These are phyloP conservation scores for Thelonectria olida DNA, from an alignment of 2,329 filamentous ascomycete species.

Conservation along the genomic window DNA sequence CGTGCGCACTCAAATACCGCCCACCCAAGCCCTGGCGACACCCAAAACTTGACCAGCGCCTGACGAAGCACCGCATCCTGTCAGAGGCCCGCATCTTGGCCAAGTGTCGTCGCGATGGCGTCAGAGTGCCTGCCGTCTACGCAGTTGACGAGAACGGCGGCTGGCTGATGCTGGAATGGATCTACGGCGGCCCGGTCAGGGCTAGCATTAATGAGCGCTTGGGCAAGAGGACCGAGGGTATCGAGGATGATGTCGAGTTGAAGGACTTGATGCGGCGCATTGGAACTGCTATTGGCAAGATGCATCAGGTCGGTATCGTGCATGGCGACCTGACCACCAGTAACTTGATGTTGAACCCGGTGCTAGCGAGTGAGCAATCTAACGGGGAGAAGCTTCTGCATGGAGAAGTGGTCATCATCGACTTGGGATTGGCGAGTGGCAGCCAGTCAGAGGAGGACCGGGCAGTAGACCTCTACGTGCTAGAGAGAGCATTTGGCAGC, in stretches of 20 bases:
- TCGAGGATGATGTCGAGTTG: slow-evolving; percentile 60
- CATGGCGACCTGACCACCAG: slow-evolving; percentile 98
- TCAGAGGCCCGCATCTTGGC: slow-evolving; percentile 88
- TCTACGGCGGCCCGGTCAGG: slow-evolving; percentile 77
- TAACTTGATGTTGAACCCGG: slow-evolving; percentile 83
- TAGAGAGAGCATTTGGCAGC: slow-evolving; percentile 93
- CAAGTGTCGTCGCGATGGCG: slow-evolving; percentile 80
- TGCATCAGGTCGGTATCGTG: slow-evolving; percentile 88
- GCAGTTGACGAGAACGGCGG: slow-evolving; percentile 71
- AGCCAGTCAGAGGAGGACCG: slow-evolving; percentile 88
- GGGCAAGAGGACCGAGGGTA: slow-evolving; percentile 51
- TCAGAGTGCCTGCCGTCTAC: slow-evolving; percentile 84
- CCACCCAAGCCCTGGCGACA: slow-evolving; percentile 93
- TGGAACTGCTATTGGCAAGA: slow-evolving; percentile 73
- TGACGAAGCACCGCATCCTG: slow-evolving; percentile 87
- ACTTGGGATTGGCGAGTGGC: slow-evolving; percentile 90
- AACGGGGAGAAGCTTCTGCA: slow-evolving; percentile 50
- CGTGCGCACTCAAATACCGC: slow-evolving; percentile 89
- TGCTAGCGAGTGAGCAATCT: slow-evolving; percentile 28
- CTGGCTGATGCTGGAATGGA: slow-evolving; percentile 88
- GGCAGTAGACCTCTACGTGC: slow-evolving; percentile 94
- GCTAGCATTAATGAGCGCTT: slow-evolving; percentile 76
- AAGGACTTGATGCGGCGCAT: slow-evolving; percentile 74
- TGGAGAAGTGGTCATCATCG: slow-evolving; percentile 89
- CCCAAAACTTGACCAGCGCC: slow-evolving; percentile 83